Conservation (phyloP, 148 eudicot genomes). For the Cornus kousa region DNA sequence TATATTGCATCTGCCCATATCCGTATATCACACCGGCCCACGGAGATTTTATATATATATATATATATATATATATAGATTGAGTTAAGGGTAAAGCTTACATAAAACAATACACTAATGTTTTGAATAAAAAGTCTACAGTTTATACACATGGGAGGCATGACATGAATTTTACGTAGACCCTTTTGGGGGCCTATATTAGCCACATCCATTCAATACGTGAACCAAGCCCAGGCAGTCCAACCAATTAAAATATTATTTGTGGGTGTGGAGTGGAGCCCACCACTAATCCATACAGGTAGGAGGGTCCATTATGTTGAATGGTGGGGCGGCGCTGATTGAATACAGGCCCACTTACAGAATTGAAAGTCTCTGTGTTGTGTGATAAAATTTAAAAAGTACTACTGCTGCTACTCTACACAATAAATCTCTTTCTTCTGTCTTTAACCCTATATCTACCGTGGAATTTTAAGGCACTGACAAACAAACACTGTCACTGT, state of each 20-base stretch:
- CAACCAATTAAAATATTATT: neutral
- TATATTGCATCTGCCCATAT: no score
- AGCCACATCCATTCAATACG: neutral
- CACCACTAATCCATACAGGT: neutral
- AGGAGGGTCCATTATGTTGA: neutral
- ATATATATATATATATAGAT: no score
- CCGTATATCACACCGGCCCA: no score
- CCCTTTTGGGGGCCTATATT: neutral
- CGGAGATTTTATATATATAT: no score
- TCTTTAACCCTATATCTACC: no score
- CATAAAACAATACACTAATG: no score
- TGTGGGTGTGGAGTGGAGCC: neutral
- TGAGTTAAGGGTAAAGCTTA: no score
- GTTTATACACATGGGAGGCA: neutral
- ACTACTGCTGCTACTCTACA: neutral
- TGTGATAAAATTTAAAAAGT: no score
- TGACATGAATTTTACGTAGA: neutral
- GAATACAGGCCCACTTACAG: neutral
- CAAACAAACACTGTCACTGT: neutral
- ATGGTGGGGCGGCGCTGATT: neutral
- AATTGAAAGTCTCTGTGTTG: neutral
- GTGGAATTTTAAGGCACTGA: neutral
- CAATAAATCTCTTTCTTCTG: neutral
- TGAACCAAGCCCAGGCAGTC: neutral
- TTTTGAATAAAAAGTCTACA: no score